Evolutionary conservation across 176 grass and related monocot genomes (phyloP), one percentile per base, ranked within the genome.

Genomic region (Alopecurus myosuroides): DNA sequence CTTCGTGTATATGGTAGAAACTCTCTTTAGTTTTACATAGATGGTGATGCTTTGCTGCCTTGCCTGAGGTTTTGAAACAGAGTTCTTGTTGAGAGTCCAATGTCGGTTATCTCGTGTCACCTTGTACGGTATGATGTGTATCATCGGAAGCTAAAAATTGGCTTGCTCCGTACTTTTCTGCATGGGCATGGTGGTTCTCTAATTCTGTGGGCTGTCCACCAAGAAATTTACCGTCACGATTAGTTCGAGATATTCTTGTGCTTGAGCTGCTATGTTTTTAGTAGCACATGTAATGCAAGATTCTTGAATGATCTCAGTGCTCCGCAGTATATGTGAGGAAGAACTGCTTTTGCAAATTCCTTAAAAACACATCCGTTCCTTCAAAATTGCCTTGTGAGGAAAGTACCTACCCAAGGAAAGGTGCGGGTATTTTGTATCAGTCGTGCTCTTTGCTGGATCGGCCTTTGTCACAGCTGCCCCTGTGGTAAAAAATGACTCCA

Each of bases 21-120:
- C 75, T 68, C n/a, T 80, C 42, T 71, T 53, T 82, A 86, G 84
- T 65, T 82, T 81, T 76, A 81, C 60, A 83, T 90, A 60, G 85
- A 87, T 78, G 44, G 48, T 23, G 22, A 48, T 82, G 84, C 36
- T 67, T 33, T 64, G 75, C 83, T 74, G 74, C 39, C 12, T 48
- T 86, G 37, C 81, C 81, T 29, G 36, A 58, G 51, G 51, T 60
- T 68, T 71, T 82, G 77, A 33, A 64, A 28, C 80, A 45, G 55
- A 36, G 8, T 28, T 87, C 26, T 17, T 68, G 77, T 81, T 65
- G 17, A 39, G 15, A 49, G 46, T 49, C 46, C 17, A 49, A 17
- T 49, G 46, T 49, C 36, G 15, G 13, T 11, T 13, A 48, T 48
- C 45, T 48, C 22, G 28, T 36, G 62, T 48, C 82, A 22, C 7